phyloP scores from a whole-genome alignment of 768 basidiomycete genomes.

The Trametes gibbosa region DNA sequence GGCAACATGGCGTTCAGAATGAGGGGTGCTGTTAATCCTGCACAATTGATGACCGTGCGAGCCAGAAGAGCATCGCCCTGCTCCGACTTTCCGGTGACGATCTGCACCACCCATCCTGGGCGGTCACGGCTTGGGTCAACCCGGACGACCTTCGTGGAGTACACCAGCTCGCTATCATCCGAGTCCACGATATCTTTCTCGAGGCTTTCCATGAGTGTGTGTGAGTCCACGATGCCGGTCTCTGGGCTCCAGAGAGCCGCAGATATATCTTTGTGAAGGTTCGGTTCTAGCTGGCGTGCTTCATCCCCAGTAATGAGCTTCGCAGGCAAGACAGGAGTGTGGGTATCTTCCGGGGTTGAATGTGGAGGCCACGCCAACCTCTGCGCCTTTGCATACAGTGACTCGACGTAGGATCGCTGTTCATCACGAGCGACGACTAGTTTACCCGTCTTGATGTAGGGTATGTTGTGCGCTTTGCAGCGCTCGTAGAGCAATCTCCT shows the following conservation, averaged over 20 bases:
- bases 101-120: slow-evolving; percentile 88
- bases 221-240: slow-evolving; percentile 90
- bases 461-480: slow-evolving; percentile 62
- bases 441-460: slow-evolving; percentile 77
- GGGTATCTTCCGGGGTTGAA: slow-evolving; percentile 28
- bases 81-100: slow-evolving; percentile 48
- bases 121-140: slow-evolving; percentile 56
- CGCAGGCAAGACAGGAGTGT: slow-evolving; percentile 52
- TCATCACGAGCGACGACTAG: slow-evolving; percentile 76
- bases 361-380: slow-evolving; percentile 50
- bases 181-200: slow-evolving; percentile 79
- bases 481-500: slow-evolving; percentile 79
- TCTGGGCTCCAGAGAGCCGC: slow-evolving; percentile 78
- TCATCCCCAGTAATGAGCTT: slow-evolving; percentile 64
- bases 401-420: slow-evolving; percentile 69
- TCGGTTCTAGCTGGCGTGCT: slow-evolving; percentile 76
- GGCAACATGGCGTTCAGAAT: slow-evolving; percentile 71
- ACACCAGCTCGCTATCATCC: slow-evolving; percentile 67
- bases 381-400: slow-evolving; percentile 61
- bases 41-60: slow-evolving; percentile 76
- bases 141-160: slow-evolving; percentile 80
- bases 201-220: slow-evolving; percentile 77
- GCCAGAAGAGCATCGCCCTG: slow-evolving; percentile 67
- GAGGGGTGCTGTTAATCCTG: slow-evolving; percentile 70
- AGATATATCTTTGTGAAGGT: slow-evolving; percentile 67